These are phyloP conservation scores for Starmerella sirachaensis DNA, from an alignment of 805 yeast species.

Conservation along the genomic window DNA sequence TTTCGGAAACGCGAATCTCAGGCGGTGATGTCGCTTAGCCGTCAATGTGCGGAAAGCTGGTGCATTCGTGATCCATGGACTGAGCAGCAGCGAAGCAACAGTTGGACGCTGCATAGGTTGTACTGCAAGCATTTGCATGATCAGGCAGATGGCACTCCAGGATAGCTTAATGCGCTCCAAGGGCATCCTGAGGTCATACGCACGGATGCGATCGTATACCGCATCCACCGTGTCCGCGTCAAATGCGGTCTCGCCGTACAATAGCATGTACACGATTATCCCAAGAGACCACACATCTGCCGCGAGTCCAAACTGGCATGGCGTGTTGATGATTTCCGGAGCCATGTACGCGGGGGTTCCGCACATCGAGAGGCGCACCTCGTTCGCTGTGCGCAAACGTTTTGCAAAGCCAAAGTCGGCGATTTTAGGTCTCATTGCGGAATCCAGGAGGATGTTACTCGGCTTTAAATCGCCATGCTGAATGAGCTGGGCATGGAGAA, in stretches of 20 bases:
- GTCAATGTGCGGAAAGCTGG: no score
- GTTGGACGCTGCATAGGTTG: no score
- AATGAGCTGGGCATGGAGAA: slow-evolving; percentile 78
- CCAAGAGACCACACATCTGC: slow-evolving; percentile 99
- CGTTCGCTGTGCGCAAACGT: slow-evolving; percentile 54
- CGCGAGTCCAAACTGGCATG: slow-evolving; percentile 72
- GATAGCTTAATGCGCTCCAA: no score
- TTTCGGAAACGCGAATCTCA: no score
- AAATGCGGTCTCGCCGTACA: slow-evolving; percentile 90
- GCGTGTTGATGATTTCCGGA: slow-evolving; percentile 72
- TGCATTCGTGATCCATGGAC: no score
- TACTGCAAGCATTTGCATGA: no score
- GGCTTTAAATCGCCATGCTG: slow-evolving; percentile 90
- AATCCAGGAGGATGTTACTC: slow-evolving; percentile 89
- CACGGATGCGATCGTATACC: slow-evolving; percentile 83
- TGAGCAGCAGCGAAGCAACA: no score
- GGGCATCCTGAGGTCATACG: no score
- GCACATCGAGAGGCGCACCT: slow-evolving; percentile 78
- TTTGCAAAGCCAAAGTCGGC: slow-evolving; percentile 97
- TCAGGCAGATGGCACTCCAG: no score
- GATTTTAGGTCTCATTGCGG: slow-evolving; percentile 78
- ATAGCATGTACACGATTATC: slow-evolving; percentile 80
- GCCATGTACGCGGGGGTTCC: slow-evolving; percentile 98
- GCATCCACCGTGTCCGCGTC: slow-evolving; percentile 84
- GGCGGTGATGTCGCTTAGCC: no score